Conservation (phyloP, 2,329 filamentous ascomycete genomes). For the Penicillium sp. region DNA sequence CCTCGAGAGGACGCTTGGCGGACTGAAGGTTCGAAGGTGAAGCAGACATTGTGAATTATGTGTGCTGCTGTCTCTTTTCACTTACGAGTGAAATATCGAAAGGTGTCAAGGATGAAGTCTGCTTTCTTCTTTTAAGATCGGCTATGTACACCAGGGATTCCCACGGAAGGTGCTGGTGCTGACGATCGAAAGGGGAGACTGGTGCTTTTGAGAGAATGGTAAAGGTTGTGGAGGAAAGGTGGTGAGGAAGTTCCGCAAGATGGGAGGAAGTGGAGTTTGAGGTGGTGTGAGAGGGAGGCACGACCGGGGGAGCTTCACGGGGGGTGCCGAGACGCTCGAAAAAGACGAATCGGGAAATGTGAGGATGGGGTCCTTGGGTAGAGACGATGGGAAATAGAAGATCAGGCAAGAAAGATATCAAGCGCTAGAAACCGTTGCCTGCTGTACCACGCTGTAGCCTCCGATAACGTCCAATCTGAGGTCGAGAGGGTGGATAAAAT, state of each 20-base stretch:
- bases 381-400: conserved; percentile 21
- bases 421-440: conserved; percentile 13
- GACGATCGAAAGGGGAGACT: conserved; percentile 44
- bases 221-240: conserved; percentile 33
- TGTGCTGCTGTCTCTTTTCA: conserved; percentile 34
- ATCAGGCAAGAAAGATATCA: conserved; percentile 18
- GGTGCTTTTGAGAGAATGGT: conserved; percentile 36
- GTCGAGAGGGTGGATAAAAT: conserved; percentile 3
- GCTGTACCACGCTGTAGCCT: conserved; percentile 14
- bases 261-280: conserved; percentile 30
- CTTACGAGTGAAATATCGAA: conserved; percentile 51
- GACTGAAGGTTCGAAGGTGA: conserved; percentile 55
- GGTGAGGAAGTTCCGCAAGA: conserved; percentile 35
- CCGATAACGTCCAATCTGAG: conserved; percentile 12
- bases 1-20: conserved; percentile 90
- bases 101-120: conserved; percentile 45
- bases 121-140: conserved; percentile 56
- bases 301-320: conserved; percentile 20
- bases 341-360: conserved; percentile 12
- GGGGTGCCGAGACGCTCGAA: conserved; percentile 15
- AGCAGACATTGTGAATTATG: conserved; percentile 67
- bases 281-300: conserved; percentile 16
- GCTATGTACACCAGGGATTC: conserved; percentile 85
- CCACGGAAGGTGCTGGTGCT: conserved; percentile 91
- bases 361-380: conserved; percentile 14